Base-by-base conservation (phyloP, 805 yeast species). In the Candida schatavii region DNA sequence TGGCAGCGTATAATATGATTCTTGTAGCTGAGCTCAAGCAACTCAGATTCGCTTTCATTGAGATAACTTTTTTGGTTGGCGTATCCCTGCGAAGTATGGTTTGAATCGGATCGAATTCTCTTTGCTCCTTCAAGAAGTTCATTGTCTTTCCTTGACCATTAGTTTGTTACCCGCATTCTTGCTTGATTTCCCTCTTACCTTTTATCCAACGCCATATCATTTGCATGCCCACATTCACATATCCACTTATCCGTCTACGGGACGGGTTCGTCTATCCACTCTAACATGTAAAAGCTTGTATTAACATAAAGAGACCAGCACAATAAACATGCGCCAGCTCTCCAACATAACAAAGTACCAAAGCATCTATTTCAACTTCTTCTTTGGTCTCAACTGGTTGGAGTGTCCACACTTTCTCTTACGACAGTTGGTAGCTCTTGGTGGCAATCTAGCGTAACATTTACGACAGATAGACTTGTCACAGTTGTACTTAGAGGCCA, bases 391-490 rank as follows among this genome's bases (percentile, higher is more conserved):
- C 78, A 93, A 88, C 83, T 93, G 99, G 85, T 93, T 93, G 74
- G 97, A 82, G 95, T 93, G 99, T 71, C 99, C 99, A 80, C 99
- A 93, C 85, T 93, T 93, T 88, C 97, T 89, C 98, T 93, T 93
- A 83, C 99, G 89, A 85, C 99, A 93, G 97, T 93, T 93, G 78
- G 98, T 93, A 66, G 99, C 99, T 87, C 98, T 95, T 78, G 99
- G 97, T 71, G 99, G 99, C 72, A 93, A 90, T 84, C 99, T 93
- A 66, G 99, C 97, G 85, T 93, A 93, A 83, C 99, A 93, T 75
- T 90, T 88, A 80, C 99, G 95, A 85, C 99, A 93, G 74, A 93
- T 91, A 58, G 96, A 74, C 80, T 93, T 93, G 59, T 93, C 99
- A 83, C 98, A 93, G 95, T 93, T 93, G 91, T 86, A 93, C 81